phyloP scores from a whole-genome alignment of 345 rosid genomes.

The Luvunga scandens region DNA sequence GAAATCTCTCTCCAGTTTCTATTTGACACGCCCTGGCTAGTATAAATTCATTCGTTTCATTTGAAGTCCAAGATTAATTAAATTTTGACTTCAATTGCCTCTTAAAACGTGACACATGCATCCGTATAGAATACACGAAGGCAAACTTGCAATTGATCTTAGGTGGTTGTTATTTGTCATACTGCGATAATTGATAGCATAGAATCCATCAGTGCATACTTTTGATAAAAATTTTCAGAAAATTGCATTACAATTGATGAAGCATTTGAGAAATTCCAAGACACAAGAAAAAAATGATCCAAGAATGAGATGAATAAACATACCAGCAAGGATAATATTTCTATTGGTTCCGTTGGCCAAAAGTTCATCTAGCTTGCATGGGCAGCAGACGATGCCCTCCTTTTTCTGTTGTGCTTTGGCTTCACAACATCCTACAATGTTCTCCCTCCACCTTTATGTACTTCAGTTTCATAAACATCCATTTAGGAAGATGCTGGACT shows the following conservation, averaged over 20 bases:
- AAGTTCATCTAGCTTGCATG: too few relatives aligned
- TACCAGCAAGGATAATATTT: too few relatives aligned
- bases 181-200: too few relatives aligned
- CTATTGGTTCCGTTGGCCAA: too few relatives aligned
- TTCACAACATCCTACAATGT: slow-evolving; percentile 15
- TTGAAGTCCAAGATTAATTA: background rate
- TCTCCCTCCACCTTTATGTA: slow-evolving; percentile 36
- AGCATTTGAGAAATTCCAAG: background rate
- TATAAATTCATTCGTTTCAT: background rate
- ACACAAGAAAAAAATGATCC: too few relatives aligned
- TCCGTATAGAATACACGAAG: slow-evolving; percentile 5
- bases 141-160: background rate
- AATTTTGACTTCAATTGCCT: slow-evolving; percentile 1
- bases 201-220: background rate
- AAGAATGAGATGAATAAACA: too few relatives aligned
- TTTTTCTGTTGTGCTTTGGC: too few relatives aligned
- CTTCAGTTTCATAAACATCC: slow-evolving; percentile 24
- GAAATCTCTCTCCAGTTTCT: background rate
- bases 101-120: background rate
- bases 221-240: background rate
- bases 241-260: background rate
- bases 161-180: too few relatives aligned
- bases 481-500: slow-evolving; percentile 17
- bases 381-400: too few relatives aligned
- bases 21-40: background rate